Evolutionary conservation across 129 eudicot species (phyloP).

Genomic region (Flaveria trinervia): DNA sequence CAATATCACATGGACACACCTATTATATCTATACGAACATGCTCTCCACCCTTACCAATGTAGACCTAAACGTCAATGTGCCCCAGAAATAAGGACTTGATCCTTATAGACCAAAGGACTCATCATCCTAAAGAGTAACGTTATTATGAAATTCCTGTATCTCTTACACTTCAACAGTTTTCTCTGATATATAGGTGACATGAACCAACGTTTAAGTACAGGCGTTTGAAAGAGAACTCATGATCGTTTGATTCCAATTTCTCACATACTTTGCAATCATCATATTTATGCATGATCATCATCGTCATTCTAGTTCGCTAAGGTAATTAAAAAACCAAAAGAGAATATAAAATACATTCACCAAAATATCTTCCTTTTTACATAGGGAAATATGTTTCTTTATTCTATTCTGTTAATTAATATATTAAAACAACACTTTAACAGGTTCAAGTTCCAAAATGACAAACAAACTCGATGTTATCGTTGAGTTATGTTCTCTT

Average conservation of each 20-base stretch:
- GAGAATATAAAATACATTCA: not conserved
- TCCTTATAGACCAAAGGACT: too few species aligned
- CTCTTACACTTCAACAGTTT: too few species aligned
- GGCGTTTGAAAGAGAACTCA: too few species aligned
- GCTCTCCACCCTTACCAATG: not conserved
- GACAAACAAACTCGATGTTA: not conserved
- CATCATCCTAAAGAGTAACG: too few species aligned
- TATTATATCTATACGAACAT: not conserved
- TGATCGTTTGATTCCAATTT: too few species aligned
- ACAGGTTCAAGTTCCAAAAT: not conserved
- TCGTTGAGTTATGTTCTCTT: not conserved
- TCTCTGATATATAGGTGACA: too few species aligned
- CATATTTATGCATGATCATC: not conserved
- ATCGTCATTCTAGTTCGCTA: not conserved
- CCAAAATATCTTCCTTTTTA: not conserved
- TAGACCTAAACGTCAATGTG: not conserved
- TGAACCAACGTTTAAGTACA: too few species aligned
- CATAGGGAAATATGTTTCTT: conserved; percentile 8
- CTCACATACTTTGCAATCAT: not conserved
- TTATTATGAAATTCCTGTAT: too few species aligned
- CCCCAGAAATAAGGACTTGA: not conserved
- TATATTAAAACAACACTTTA: conserved; percentile 7
- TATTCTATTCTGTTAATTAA: not conserved
- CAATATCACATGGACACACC: not conserved
- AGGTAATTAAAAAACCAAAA: not conserved